Evolutionary conservation across 2,329 filamentous ascomycete species (phyloP).

Genomic region (Aspergillus sp.): DNA sequence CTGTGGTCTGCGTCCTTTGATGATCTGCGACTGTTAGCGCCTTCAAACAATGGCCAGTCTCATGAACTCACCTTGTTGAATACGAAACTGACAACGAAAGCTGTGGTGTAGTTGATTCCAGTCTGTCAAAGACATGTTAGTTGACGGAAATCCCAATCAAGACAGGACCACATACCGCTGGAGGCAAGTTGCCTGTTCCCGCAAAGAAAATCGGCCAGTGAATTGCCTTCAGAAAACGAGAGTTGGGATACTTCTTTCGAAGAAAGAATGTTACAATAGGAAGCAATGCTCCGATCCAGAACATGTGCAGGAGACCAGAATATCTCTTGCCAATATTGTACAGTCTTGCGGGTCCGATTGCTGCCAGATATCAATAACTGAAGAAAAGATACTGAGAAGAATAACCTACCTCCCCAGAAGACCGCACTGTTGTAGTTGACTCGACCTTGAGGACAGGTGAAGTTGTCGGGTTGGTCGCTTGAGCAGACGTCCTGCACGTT

Average conservation of each 20-base stretch:
- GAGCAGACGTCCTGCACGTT: constrained; percentile 38
- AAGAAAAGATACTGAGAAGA: neutral
- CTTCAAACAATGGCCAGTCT: neutral
- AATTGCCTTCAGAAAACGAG: constrained; percentile 17
- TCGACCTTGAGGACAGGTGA: constrained; percentile 44
- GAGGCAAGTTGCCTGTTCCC: constrained; percentile 20
- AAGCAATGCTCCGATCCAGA: constrained; percentile 44
- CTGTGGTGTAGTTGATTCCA: constrained; percentile 19
- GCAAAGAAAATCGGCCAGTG: constrained; percentile 24
- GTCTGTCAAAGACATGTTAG: constrained; percentile 6
- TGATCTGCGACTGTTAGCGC: constrained; percentile 3
- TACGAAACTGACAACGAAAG: constrained; percentile 23
- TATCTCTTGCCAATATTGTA: constrained; percentile 45
- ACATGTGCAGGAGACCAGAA: constrained; percentile 42
- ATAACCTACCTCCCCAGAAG: constrained; percentile 39
- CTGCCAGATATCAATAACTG: constrained; percentile 2
- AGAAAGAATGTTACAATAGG: constrained; percentile 46
- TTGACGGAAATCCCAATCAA: neutral
- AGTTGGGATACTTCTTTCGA: constrained; percentile 55
- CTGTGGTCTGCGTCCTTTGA: constrained; percentile 10
- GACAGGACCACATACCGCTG: constrained; percentile 8
- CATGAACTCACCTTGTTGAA: constrained; percentile 26
- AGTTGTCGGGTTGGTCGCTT: constrained; percentile 37
- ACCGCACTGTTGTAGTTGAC: constrained; percentile 42
- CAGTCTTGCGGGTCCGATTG: constrained; percentile 44